Base-by-base conservation (phyloP, 805 yeast species). In the Starmerella bombicola region DNA sequence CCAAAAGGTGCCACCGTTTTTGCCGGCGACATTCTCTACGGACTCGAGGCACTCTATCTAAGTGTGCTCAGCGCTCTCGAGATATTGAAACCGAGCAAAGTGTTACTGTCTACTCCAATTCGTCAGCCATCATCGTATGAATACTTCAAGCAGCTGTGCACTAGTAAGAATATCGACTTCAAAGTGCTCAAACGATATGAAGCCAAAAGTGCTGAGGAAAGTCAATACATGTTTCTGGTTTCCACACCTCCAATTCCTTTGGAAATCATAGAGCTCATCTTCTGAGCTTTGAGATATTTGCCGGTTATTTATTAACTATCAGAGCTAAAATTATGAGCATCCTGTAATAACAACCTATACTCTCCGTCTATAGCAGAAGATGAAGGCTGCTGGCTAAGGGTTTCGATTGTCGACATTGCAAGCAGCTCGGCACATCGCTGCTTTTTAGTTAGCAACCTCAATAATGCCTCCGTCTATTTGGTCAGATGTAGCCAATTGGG, bases 1-100 rank as follows among this genome's bases (percentile, higher is more conserved):
- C 51, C 51, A 4, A 18, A 30, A 12, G n/a, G 26, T 6, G 31
- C 41, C 3, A 17, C 20, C 1, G 34, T 47, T 3, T 9, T 46
- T 13, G 49, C 49, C 4, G 51, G 51, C 15, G 51, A 47, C 16
- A 43, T 47, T 22, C 33, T 47, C 21, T 47, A 47, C 26, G 51
- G 51, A 7, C 31, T 37, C 13, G 25, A 30, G 9, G 12, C 38
- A 2, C 22, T 24, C 15, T 47, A 46, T 37, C 23, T 16, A 9
- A n/a, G 18, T 4, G 30, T 47, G 1, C 23, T 47, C 3, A 37
- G 42, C 31, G 13, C 34, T 12, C 25, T 47, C 4, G 32, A 15
- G 5, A n/a, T 4, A 13, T 33, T 47, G 17, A 12, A 26, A 17
- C 51, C 51, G 8, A 10, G 20, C 17, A 15, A 17, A 7, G 37